Percentiles rank a stretch among this genome's conserved stretches.
phyloP scores from a whole-genome alignment of 495 filamentous ascomycete species.

The Aspergillus egyptiacus region DNA sequence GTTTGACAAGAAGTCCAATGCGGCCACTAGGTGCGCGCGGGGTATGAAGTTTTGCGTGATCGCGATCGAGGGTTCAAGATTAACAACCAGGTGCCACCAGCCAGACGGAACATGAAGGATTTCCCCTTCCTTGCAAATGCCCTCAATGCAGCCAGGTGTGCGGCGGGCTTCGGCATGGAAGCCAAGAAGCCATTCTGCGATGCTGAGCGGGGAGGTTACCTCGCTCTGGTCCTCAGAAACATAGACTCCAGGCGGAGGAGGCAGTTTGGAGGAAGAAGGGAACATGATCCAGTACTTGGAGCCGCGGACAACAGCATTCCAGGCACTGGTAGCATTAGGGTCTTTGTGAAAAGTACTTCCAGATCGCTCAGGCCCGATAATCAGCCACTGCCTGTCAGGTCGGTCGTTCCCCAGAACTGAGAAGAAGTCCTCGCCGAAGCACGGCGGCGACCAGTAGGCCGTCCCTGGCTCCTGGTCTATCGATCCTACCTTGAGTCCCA shows the following conservation, averaged over 20 bases:
- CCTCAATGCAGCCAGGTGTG: constrained; percentile 76
- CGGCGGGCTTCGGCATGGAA: constrained; percentile 85
- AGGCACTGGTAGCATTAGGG: constrained; percentile 73
- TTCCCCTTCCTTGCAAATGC: constrained; percentile 80
- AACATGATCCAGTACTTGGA: constrained; percentile 99
- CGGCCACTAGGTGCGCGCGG: constrained; percentile 62
- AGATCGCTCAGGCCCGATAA: constrained; percentile 81
- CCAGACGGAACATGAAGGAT: constrained; percentile 88
- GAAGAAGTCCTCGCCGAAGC: constrained; percentile 88
- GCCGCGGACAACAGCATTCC: constrained; percentile 90
- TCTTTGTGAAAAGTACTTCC: constrained; percentile 96
- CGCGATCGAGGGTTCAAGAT: constrained; percentile 74
- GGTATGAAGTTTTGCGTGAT: constrained; percentile 97
- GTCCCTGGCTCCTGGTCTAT: constrained; percentile 38
- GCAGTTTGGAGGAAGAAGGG: constrained; percentile 54
- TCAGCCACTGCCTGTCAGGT: constrained; percentile 89
- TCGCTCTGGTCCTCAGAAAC: constrained; percentile 90
- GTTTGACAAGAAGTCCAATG: constrained; percentile 75
- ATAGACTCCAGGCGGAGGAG: constrained; percentile 80
- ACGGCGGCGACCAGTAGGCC: constrained; percentile 76
- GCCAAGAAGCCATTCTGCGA: constrained; percentile 88
- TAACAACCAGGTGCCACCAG: constrained; percentile 97
- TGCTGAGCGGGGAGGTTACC: constrained; percentile 89
- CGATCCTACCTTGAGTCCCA: constrained; percentile 59
- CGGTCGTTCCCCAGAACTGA: constrained; percentile 70